A percentile compares a stretch with the other conserved stretches of the same genome.
phyloP scores from a whole-genome alignment of 768 basidiomycete species.

The Boletus coccyginus region DNA sequence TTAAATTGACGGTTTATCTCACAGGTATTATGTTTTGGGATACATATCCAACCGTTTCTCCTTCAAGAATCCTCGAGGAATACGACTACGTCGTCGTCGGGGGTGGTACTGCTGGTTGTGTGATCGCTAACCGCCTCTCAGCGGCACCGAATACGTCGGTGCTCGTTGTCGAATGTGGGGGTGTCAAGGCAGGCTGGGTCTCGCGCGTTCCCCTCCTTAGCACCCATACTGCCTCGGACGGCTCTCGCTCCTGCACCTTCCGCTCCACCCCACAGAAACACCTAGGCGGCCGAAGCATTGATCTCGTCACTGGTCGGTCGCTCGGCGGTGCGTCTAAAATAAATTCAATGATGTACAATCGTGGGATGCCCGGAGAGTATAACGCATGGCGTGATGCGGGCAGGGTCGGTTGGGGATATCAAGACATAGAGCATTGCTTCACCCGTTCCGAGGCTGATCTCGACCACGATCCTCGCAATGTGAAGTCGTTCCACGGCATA shows the following conservation, averaged over 20 bases:
- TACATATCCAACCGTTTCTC: not conserved
- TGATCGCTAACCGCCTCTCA: not conserved
- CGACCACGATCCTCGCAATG: not conserved
- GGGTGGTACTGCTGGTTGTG: not conserved
- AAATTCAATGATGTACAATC: not conserved
- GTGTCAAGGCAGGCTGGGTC: not conserved
- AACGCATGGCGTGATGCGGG: not conserved
- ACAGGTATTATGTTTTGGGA: not conserved
- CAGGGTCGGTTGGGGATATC: not conserved
- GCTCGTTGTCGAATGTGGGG: not conserved
- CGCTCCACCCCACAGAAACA: not conserved
- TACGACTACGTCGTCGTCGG: not conserved
- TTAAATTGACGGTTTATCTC: too few relatives aligned
- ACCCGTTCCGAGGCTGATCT: not conserved
- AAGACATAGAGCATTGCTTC: not conserved
- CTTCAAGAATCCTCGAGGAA: not conserved
- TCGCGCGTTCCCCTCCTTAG: not conserved
- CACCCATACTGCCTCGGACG: not conserved
- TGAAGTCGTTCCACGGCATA: not conserved
- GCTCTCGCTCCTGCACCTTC: not conserved
- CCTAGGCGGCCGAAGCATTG: too few relatives aligned
- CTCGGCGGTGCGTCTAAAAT: too few relatives aligned
- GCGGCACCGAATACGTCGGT: not conserved
- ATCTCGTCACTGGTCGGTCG: not conserved
- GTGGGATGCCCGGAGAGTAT: not conserved